Evolutionary conservation across 768 basidiomycete genomes (phyloP).

Genomic region (Auricularia cornea): DNA sequence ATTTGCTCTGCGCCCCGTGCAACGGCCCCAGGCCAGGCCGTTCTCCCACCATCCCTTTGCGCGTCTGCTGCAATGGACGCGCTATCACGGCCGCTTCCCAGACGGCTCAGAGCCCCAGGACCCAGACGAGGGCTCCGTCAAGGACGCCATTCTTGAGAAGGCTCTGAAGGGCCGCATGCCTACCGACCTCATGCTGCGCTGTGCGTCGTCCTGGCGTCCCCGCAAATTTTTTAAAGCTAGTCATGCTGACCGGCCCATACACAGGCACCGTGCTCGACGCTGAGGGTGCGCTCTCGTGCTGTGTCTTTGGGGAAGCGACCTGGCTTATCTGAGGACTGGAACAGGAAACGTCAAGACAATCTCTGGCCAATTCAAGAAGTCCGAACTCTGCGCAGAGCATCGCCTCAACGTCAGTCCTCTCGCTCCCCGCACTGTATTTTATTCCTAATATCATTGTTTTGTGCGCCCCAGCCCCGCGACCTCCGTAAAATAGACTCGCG

Average conservation of each 20-base stretch:
- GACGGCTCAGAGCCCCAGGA: neutral
- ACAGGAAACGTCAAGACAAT: conserved; percentile 79
- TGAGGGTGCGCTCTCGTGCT: conserved; percentile 45
- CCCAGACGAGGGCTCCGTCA: conserved; percentile 57
- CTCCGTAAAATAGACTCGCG: conserved; percentile 93
- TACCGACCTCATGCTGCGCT: conserved; percentile 83
- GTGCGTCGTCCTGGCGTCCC: conserved; percentile 61
- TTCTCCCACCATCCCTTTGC: neutral
- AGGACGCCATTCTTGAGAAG: conserved; percentile 70
- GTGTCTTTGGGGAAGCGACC: neutral
- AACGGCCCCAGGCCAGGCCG: neutral
- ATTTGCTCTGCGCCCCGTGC: neutral
- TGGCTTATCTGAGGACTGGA: conserved; percentile 7
- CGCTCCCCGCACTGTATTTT: neutral
- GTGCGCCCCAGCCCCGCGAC: conserved; percentile 68
- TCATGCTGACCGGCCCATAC: conserved; percentile 11
- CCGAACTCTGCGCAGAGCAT: conserved; percentile 81
- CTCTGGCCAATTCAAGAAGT: conserved; percentile 83
- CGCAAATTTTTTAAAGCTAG: too few relatives aligned
- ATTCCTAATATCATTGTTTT: neutral
- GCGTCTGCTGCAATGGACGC: neutral
- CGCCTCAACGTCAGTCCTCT: conserved; percentile 68
- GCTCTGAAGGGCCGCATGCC: conserved; percentile 83
- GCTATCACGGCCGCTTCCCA: neutral
- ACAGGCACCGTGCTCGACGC: conserved; percentile 82